These are phyloP conservation scores for Dactylellina leptospora DNA, from an alignment of 2,329 filamentous ascomycete genomes.

Conservation along the genomic window DNA sequence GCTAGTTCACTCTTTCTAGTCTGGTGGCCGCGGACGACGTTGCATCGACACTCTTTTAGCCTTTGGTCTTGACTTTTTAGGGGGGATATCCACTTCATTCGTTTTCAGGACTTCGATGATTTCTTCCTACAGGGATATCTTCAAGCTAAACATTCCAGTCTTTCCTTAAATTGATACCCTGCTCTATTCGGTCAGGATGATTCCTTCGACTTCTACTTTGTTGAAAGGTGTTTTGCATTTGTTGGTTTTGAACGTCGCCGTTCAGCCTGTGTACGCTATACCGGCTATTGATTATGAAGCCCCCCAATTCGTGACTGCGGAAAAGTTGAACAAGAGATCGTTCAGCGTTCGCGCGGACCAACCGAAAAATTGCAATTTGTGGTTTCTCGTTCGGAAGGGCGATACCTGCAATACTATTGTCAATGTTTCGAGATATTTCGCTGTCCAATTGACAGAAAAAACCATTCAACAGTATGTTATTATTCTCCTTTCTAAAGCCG, in stretches of 20 bases:
- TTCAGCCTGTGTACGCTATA: constrained; percentile 10
- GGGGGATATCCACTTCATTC: not conserved
- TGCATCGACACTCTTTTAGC: constrained; percentile 21
- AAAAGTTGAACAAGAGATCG: constrained; percentile 11
- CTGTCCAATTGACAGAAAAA: not conserved
- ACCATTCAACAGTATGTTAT: constrained; percentile 23
- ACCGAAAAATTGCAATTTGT: constrained; percentile 16
- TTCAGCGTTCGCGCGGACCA: constrained; percentile 1
- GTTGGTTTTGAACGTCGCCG: constrained; percentile 11
- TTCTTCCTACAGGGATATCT: not conserved
- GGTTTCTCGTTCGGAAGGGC: constrained; percentile 24
- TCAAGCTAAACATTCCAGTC: constrained; percentile 5
- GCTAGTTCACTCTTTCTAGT: constrained; percentile 27
- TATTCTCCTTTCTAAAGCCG: not conserved
- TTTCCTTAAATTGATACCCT: not conserved
- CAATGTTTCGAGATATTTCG: constrained; percentile 1
- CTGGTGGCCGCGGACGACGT: constrained; percentile 19
- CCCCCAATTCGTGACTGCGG: not conserved
- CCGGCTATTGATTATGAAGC: constrained; percentile 11
- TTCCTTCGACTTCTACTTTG: not conserved
- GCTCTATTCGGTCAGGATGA: constrained; percentile 6
- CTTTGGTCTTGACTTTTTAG: not conserved
- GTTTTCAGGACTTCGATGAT: not conserved
- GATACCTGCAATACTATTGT: constrained; percentile 32
- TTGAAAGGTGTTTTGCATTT: constrained; percentile 20